Conservation (phyloP, 2,329 filamentous ascomycete species). For the Curvularia eragrostidis region DNA sequence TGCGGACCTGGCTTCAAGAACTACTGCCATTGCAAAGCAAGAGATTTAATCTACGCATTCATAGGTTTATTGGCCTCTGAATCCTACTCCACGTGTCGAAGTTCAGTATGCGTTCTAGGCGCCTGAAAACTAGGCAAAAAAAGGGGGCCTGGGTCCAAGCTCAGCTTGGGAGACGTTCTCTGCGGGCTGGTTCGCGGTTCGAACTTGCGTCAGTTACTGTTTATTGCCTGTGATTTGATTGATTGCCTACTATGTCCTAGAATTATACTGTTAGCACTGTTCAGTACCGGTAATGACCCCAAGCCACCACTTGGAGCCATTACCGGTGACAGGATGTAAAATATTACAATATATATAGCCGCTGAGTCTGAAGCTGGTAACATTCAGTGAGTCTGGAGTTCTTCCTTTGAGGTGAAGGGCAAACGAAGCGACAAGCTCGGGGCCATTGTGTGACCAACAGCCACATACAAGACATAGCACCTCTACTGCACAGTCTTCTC, state of each 20-base stretch:
- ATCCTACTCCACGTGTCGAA: too few relatives aligned
- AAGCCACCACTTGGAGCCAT: not conserved
- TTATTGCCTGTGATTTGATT: too few relatives aligned
- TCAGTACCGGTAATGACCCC: not conserved
- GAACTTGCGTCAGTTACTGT: too few relatives aligned
- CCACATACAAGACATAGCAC: not conserved
- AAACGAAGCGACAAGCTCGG: not conserved
- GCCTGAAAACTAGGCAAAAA: not conserved
- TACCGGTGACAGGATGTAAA: not conserved
- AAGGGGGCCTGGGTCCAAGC: not conserved
- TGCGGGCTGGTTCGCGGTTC: too few relatives aligned
- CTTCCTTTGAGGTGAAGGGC: not conserved
- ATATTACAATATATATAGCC: constrained; percentile 2
- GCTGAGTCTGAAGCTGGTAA: not conserved
- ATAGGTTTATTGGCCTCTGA: too few relatives aligned
- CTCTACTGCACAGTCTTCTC: not conserved
- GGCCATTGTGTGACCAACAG: not conserved
- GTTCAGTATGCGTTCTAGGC: too few relatives aligned
- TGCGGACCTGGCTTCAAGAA: not conserved
- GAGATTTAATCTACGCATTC: too few relatives aligned
- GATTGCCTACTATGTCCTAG: too few relatives aligned
- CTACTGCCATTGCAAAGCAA: not conserved
- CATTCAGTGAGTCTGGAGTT: not conserved
- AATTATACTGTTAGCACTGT: not conserved
- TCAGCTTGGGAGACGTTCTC: not conserved